Evolutionary conservation across 2,329 filamentous ascomycete species (phyloP), one percentile per base, ranked within the genome.

Genomic region (Xenoacremonium recifei): DNA sequence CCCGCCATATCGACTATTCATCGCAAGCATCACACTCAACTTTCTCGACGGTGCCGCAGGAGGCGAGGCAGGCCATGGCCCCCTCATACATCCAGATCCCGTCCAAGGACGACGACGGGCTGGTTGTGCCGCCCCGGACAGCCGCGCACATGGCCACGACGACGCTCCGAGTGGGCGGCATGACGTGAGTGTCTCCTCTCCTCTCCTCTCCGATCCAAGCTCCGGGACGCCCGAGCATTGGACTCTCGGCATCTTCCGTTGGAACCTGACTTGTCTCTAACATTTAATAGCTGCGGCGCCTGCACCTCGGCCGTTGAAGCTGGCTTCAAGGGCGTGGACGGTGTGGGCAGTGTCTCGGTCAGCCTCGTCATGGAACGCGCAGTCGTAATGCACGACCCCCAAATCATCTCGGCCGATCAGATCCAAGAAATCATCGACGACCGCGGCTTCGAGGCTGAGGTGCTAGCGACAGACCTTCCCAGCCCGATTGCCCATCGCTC

Each of bases 241-340:
- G 21, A 20, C 18, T 37, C 23, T 41, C 20, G 43, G 29, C 7
- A 12, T 42, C 35, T 29, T 27, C n/a, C 17, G 27, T 25, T 21
- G 12, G 18, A 6, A 40, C 20, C 39, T 32, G 34, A 41, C 13
- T 29, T 29, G 31, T 27, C 17, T 21, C 36, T n/a, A n/a, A n/a
- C n/a, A n/a, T n/a, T n/a, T n/a, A n/a, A 79, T 76, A 82, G 78
- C 51, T 99, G 93, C 70, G 91, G 92, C 61, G 86, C 92, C 55
- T 99, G 93, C 65, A 96, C 92, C 20, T 95, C 91, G 33, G 85
- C 93, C n/a, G 85, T 99, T 55, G 92, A 97, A 75, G 81, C 85
- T 45, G 93, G 87, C 53, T 95, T 99, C 70, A 86, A 89, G 58
- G 81, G 79, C 52, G 78, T 95, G 5, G 75, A 85, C 29, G 92